Conservation (phyloP, 495 filamentous ascomycete genomes). For the Podospora pseudopauciseta region DNA sequence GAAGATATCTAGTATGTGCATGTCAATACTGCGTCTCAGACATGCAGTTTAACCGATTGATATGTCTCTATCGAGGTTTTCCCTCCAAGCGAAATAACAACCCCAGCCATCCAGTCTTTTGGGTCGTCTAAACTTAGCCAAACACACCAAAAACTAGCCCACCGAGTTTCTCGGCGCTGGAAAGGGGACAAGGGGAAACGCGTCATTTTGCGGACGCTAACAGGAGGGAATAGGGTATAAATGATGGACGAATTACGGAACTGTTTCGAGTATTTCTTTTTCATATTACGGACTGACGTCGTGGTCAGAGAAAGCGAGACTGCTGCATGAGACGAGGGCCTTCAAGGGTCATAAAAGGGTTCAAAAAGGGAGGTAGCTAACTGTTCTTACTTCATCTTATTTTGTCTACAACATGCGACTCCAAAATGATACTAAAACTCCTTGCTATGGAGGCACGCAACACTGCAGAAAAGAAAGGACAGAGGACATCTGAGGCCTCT, state of each 20-base stretch:
- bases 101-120: neutral
- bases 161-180: neutral
- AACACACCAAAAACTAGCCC: neutral
- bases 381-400: too few species aligned
- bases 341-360: too few species aligned
- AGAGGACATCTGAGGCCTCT: neutral
- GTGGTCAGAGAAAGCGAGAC: too few species aligned
- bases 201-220: neutral
- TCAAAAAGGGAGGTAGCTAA: too few species aligned
- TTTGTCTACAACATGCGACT: too few species aligned
- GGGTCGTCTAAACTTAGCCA: neutral
- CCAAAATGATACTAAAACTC: neutral
- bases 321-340: too few species aligned
- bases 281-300: neutral
- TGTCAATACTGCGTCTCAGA: neutral
- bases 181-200: slow-evolving; percentile 2
- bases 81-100: slow-evolving; percentile 2
- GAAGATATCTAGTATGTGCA: neutral
- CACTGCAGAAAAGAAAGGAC: neutral
- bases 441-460: neutral
- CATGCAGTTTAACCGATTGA: neutral
- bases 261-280: neutral
- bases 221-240: neutral
- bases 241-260: neutral
- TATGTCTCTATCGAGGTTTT: slow-evolving; percentile 5